Evolutionary conservation across 75 land plant species (phyloP).

Genomic region (Picea sitchensis): DNA sequence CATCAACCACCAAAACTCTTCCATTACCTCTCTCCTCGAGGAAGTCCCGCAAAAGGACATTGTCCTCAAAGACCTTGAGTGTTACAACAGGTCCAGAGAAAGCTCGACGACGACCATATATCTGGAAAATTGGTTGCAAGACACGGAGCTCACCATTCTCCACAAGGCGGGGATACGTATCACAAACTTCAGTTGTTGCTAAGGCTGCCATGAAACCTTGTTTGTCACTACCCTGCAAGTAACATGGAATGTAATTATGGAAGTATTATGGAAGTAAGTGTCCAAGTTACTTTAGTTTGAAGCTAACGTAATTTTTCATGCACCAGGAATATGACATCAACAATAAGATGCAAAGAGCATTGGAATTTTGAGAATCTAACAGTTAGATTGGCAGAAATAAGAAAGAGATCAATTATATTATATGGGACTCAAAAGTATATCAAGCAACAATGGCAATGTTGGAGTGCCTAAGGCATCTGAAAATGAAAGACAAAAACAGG

Average conservation of each 20-base stretch:
- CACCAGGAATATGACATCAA: neutral
- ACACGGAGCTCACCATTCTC: constrained; percentile 57
- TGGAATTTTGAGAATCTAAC: neutral
- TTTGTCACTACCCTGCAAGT: constrained; percentile 7
- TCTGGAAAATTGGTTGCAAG: constrained; percentile 56
- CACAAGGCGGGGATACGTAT: constrained; percentile 45
- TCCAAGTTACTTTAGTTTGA: neutral
- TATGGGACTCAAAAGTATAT: too few relatives aligned
- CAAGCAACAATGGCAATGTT: too few relatives aligned
- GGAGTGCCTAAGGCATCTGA: too few relatives aligned
- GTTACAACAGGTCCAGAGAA: constrained; percentile 77
- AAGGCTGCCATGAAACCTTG: constrained; percentile 29
- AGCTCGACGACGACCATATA: constrained; percentile 52
- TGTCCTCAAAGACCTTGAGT: constrained; percentile 89
- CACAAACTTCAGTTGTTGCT: constrained; percentile 72
- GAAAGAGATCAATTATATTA: too few relatives aligned
- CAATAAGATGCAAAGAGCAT: neutral
- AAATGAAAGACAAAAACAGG: too few relatives aligned
- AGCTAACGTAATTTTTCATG: neutral
- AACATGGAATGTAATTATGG: neutral
- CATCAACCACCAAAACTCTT: constrained; percentile 77
- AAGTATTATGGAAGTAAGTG: neutral
- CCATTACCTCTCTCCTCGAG: constrained; percentile 72
- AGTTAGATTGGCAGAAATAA: neutral
- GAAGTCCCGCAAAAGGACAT: constrained; percentile 66